Percentiles rank a stretch among this genome's conserved stretches.
These are phyloP conservation scores for Trichoderma simmonsii DNA, from an alignment of 2,329 filamentous ascomycete species.

Conservation along the genomic window DNA sequence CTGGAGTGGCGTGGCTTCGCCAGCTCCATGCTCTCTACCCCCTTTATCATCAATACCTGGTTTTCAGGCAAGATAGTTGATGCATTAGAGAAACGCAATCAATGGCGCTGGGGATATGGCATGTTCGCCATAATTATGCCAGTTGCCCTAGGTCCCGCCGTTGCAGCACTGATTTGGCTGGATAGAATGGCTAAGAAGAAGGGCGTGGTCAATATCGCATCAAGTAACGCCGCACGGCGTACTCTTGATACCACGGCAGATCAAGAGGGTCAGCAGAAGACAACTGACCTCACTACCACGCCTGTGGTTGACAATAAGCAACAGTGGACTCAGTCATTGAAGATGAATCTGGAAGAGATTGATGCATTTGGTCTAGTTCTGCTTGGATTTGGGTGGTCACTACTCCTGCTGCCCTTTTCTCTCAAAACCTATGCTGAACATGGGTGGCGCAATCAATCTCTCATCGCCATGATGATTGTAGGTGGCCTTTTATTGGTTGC, in stretches of 20 bases:
- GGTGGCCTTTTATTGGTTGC: conserved; percentile 38
- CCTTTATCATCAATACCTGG: conserved; percentile 38
- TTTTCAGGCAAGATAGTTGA: conserved; percentile 41
- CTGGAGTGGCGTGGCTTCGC: conserved; percentile 40
- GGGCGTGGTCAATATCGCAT: conserved; percentile 42
- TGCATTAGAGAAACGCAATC: conserved; percentile 30
- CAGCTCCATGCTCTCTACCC: conserved; percentile 27
- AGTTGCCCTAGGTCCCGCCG: conserved; percentile 52
- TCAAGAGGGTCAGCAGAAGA: not conserved
- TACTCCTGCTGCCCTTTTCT: conserved; percentile 68
- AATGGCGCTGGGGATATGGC: conserved; percentile 47
- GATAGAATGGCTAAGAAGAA: conserved; percentile 54
- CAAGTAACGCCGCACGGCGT: conserved; percentile 37
- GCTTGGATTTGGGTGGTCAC: conserved; percentile 46
- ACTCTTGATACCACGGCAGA: conserved; percentile 18
- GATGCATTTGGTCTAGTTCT: conserved; percentile 41
- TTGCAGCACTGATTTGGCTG: conserved; percentile 51
- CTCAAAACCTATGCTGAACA: conserved; percentile 44
- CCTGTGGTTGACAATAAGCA: conserved; percentile 22
- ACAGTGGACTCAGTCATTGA: conserved; percentile 25
- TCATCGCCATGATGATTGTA: conserved; percentile 43
- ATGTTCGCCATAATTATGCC: conserved; percentile 60
- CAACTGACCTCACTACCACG: not conserved
- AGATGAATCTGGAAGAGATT: conserved; percentile 42
- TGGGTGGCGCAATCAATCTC: conserved; percentile 40